These are phyloP conservation scores for Podaxis sp. DNA, from an alignment of 768 basidiomycete species.

Conservation along the genomic window DNA sequence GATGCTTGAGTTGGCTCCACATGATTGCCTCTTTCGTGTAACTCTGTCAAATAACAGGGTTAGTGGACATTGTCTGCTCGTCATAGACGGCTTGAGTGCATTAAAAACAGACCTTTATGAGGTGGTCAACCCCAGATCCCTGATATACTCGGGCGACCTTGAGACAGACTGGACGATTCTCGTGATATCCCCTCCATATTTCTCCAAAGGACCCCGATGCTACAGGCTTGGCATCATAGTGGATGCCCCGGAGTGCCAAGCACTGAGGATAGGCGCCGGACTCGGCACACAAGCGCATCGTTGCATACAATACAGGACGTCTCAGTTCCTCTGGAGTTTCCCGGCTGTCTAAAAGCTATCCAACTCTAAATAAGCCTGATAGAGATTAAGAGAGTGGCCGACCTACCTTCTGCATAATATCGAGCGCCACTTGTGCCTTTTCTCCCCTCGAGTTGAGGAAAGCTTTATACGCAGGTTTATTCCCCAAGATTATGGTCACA, in stretches of 20 bases:
- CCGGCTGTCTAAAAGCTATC: background rate
- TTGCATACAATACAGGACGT: background rate
- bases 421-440: background rate
- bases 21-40: constrained; percentile 15
- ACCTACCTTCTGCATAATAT: background rate
- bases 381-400: too few species aligned
- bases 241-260: constrained; percentile 22
- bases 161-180: constrained; percentile 22
- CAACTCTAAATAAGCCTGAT: too few species aligned
- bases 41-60: background rate
- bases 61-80: background rate
- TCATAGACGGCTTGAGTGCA: background rate
- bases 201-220: constrained; percentile 29
- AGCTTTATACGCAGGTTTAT: background rate
- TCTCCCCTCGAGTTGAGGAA: background rate
- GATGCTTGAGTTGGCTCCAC: constrained; percentile 18
- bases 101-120: constrained; percentile 24
- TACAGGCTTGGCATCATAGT: constrained; percentile 14
- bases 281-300: constrained; percentile 22
- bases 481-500: background rate
- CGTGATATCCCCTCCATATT: constrained; percentile 26
- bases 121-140: constrained; percentile 17
- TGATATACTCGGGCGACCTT: constrained; percentile 27
- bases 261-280: constrained; percentile 29
- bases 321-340: background rate